Evolutionary conservation across 768 basidiomycete genomes (phyloP).

Genomic region (Russula earlei): DNA sequence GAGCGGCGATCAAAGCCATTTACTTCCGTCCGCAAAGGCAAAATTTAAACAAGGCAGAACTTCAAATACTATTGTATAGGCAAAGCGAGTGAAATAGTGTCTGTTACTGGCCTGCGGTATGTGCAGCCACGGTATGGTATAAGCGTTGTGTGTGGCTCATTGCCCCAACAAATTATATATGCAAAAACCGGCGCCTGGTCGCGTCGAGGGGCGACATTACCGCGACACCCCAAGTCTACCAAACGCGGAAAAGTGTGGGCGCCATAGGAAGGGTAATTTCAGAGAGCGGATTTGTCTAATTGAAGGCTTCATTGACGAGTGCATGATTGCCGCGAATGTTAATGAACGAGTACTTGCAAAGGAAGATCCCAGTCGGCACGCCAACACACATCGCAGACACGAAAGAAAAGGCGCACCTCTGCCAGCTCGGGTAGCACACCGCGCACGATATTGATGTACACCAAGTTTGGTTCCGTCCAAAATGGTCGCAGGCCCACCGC

Average conservation of each 20-base stretch:
- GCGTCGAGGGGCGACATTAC: not conserved
- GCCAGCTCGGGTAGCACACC: conserved; percentile 31
- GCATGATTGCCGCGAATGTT: conserved; percentile 2
- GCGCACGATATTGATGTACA: conserved; percentile 34
- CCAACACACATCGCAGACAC: not conserved
- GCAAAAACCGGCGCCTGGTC: not conserved
- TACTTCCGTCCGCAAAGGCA: not conserved
- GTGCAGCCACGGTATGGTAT: not conserved
- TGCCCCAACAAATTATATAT: not conserved
- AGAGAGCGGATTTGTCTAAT: not conserved
- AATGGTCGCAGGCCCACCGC: conserved; percentile 29
- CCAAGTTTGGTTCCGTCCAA: conserved; percentile 49
- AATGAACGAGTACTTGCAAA: conserved; percentile 30
- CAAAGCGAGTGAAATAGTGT: not conserved
- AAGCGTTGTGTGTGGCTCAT: not conserved
- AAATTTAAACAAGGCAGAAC: not conserved
- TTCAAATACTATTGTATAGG: not conserved
- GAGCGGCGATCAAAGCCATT: not conserved
- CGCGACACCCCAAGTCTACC: too few relatives aligned
- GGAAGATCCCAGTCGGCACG: not conserved
- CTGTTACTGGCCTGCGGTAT: not conserved
- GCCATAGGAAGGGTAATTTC: not conserved
- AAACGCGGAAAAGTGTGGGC: not conserved
- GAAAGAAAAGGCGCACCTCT: conserved; percentile 26
- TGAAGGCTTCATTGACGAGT: not conserved